Evolutionary conservation across 192 early-diverging fungal species (phyloP).

Genomic region (Anaeromyces robustus): DNA sequence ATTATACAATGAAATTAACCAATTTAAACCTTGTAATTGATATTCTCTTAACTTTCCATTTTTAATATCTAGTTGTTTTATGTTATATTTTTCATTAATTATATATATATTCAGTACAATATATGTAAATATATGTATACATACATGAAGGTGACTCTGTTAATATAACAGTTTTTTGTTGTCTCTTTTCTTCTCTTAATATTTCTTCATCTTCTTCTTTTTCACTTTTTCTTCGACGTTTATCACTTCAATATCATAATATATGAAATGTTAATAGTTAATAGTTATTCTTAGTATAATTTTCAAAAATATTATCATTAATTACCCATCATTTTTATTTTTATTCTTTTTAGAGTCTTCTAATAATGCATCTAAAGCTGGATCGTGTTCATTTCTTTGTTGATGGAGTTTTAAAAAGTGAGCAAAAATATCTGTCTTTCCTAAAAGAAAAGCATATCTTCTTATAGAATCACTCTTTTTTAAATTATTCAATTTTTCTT

Average conservation of each 20-base stretch:
- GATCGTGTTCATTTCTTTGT: constrained; percentile 22
- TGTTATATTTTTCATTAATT: not conserved
- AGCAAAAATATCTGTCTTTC: constrained; percentile 39
- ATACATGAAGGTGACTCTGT: constrained; percentile 78
- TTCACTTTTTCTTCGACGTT: constrained; percentile 83
- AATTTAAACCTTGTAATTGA: constrained; percentile 91
- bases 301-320: constrained; percentile 4
- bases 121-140: too few species aligned
- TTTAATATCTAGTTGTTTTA: constrained; percentile 45
- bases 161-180: constrained; percentile 50
- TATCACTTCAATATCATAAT: constrained; percentile 38
- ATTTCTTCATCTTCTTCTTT: constrained; percentile 95
- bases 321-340: constrained; percentile 3
- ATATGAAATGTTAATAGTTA: too few species aligned
- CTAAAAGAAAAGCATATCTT: constrained; percentile 54
- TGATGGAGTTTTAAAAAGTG: constrained; percentile 29
- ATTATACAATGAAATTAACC: constrained; percentile 90
- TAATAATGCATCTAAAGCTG: not conserved
- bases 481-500: not conserved
- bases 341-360: constrained; percentile 19
- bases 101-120: not conserved
- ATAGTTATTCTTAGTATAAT: not conserved
- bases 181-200: constrained; percentile 53
- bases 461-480: constrained; percentile 24
- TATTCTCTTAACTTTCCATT: constrained; percentile 91